Base-by-base conservation (phyloP, 1,284 basidiomycete species). In the Leccinum subfulvum region DNA sequence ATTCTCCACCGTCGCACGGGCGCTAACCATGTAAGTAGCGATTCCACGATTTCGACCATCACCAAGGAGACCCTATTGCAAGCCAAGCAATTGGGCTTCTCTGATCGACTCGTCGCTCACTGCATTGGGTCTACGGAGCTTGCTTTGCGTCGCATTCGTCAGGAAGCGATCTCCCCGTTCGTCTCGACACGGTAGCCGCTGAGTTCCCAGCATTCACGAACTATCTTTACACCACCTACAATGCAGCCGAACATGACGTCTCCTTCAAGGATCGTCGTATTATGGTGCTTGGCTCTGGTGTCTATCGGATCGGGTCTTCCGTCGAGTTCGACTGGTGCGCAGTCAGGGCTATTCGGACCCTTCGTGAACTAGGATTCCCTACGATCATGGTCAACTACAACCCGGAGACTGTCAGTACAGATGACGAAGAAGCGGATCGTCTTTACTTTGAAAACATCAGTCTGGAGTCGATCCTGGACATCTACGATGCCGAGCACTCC, bases 261-360 rank as follows among this genome's bases (percentile, higher is more conserved):
- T 78, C 80, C 11, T 98, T 98, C 78, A 79, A 89, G 61, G 97
- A 99, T 73, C 86, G 92, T 65, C 97, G 97, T 70, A 89, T 98
- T 65, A 97, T 99, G 87, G 97, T 98, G 13, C 86, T 98, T 37
- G 97, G 97, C 30, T 98, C 97, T 28, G 97, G 97, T 70, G 97
- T 98, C 16, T 99, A 99, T 80, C 91, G 97, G 62, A 99, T 99
- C 71, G 97, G 97, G 39, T 98, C 95, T 1, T 98, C 95, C 2
- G 97, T 99, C 77, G 97, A 99, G 79, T 99, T 99, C 78, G 97
- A 99, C 77, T 99, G 97, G 97, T 99, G 97, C 78, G 97, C 97
- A 18, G 97, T 99, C 58, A 90, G 96, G 58, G 95, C 96, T 30
- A 98, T 98, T 77, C 84, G 97, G 67, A 98, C 97, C 1, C 83